phyloP scores from a whole-genome alignment of 1,284 basidiomycete genomes.

The Ceratobasidium sp. region DNA sequence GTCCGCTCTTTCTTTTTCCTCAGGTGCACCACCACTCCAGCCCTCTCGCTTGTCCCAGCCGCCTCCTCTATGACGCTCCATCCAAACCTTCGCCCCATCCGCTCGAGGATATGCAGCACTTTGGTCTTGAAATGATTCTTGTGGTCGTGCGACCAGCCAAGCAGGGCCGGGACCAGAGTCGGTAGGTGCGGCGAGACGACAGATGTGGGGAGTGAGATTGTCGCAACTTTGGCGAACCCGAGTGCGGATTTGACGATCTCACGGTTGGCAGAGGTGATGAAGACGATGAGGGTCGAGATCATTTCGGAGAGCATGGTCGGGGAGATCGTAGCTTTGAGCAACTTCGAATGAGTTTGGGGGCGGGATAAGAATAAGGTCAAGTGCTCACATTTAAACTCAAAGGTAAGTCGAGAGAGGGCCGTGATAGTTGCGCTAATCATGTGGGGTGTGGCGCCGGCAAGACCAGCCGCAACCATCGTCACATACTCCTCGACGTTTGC shows the following conservation, averaged over 20 bases:
- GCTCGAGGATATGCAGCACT: slow-evolving; percentile 96
- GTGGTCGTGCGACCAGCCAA: slow-evolving; percentile 96
- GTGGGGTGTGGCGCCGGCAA: slow-evolving; percentile 93
- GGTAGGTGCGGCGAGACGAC: slow-evolving; percentile 81
- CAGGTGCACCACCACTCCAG: slow-evolving; percentile 71
- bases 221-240: slow-evolving; percentile 93
- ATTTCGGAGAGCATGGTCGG: slow-evolving; percentile 86
- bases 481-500: slow-evolving; percentile 93
- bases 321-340: slow-evolving; percentile 71
- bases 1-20: slow-evolving; percentile 74
- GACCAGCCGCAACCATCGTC: slow-evolving; percentile 96
- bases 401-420: slow-evolving; percentile 91
- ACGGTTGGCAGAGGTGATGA: slow-evolving; percentile 91
- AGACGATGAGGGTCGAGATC: slow-evolving; percentile 87
- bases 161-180: slow-evolving; percentile 83
- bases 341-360: neutral
- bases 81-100: slow-evolving; percentile 91
- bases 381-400: slow-evolving; percentile 91
- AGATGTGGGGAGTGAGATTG: slow-evolving; percentile 82
- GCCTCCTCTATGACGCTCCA: slow-evolving; percentile 77
- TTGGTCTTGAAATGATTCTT: slow-evolving; percentile 99
- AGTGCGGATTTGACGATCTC: slow-evolving; percentile 98
- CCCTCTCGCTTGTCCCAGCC: slow-evolving; percentile 66
- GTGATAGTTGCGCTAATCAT: slow-evolving; percentile 99
- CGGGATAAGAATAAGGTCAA: neutral